A percentile compares a stretch with the other conserved stretches of the same genome.
Conservation (phyloP, 768 basidiomycete species). For the Termitomyces sp. region DNA sequence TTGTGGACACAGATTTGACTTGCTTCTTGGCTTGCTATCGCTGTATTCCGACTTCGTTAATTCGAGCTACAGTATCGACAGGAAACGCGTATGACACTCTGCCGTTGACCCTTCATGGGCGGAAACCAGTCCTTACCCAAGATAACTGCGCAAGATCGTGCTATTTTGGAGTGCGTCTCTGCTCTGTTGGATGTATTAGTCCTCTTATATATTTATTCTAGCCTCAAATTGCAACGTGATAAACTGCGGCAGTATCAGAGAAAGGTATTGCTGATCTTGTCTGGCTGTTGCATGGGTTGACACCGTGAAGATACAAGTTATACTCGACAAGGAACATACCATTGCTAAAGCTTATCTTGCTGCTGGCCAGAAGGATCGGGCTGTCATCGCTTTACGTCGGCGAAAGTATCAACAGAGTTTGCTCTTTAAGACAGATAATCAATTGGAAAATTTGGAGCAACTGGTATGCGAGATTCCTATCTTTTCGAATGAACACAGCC, state of each 20-base stretch:
- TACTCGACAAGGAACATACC: constrained; percentile 85
- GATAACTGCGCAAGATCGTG: constrained; percentile 90
- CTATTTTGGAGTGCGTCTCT: constrained; percentile 85
- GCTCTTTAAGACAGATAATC: constrained; percentile 83
- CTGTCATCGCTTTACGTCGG: constrained; percentile 82
- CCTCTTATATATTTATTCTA: constrained; percentile 30
- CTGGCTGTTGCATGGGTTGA: background rate
- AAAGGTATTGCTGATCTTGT: constrained; percentile 49
- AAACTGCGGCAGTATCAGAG: constrained; percentile 95
- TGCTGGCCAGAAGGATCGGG: constrained; percentile 82
- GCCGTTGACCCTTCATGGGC: constrained; percentile 42
- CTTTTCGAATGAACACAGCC: background rate
- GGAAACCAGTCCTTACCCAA: constrained; percentile 75
- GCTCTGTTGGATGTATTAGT: constrained; percentile 12
- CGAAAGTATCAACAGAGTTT: constrained; percentile 94
- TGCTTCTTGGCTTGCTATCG: background rate
- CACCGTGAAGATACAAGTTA: constrained; percentile 69
- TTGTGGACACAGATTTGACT: background rate
- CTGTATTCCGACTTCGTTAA: background rate
- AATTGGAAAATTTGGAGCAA: constrained; percentile 86
- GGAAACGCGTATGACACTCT: constrained; percentile 3
- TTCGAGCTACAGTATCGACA: background rate
- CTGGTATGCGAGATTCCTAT: constrained; percentile 52
- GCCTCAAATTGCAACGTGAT: constrained; percentile 94
- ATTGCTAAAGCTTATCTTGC: constrained; percentile 85